Evolutionary conservation across 768 basidiomycete genomes (phyloP), one percentile per base, ranked within the genome.

Genomic region (Lactarius pseudohatsudake): DNA sequence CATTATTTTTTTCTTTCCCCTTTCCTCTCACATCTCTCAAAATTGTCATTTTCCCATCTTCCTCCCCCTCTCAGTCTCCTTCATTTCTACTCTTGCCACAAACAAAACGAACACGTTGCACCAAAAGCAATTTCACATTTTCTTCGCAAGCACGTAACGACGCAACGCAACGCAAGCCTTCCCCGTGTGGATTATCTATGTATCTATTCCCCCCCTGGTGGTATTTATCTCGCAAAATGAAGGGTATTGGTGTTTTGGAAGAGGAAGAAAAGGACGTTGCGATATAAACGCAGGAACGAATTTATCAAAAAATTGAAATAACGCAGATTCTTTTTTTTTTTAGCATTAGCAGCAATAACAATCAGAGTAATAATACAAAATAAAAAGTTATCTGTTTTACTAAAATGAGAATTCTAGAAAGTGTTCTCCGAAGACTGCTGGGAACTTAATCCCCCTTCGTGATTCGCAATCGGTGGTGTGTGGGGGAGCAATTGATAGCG

Each of bases 221-320:
- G 58, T 64, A 67, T 67, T 64, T 67, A 67, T 67, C 54, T 67
- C 58, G 66, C 66, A 67, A 62, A 64, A 58, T 58, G 61, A 59
- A 62, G 22, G 55, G 20, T 32, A 56, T 20, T 18, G 30, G 32
- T 30, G 55, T 56, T 34, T 58, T 43, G 57, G 50, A 47, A 26
- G 26, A 45, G 47, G 56, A 47, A 61, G 22, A 56, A 66, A 56
- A 34, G 55, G 55, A 45, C 43, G 15, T 50, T 50, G 36, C 47
- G 28, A 22, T 26, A 40, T 50, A 26, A 50, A 32, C 60, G 45
- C 60, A 47, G 30, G 47, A 58, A 26, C 34, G 18, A 61, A 57
- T n/a, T 45, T 26, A 53, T 16, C 50, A 53, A 53, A 50, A 53
- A 53, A 26, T 22, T 16, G 13, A 53, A 53, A 53, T 53, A 53